Evolutionary conservation across 352 stramenopile species (phyloP), one percentile per base, ranked within the genome.

Genomic region (Phytopythium kandeliae): DNA sequence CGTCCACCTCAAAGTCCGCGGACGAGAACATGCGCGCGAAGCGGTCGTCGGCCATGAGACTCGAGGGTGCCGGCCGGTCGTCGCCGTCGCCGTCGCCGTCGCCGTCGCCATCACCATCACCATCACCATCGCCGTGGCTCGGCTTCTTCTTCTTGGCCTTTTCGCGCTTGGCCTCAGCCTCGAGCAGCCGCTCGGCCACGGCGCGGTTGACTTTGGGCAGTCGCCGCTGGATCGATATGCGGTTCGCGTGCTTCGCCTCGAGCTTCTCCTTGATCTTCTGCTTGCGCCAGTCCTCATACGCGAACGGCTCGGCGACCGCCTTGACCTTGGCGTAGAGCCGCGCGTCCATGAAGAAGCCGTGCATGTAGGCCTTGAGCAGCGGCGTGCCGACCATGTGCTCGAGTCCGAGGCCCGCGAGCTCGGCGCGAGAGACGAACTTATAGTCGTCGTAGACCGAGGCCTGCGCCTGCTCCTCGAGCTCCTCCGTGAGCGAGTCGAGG

Each of bases 271-370:
- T 92, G 28, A 99, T 74, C 68, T 98, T 96, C 47, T 98, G 91
- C 66, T 98, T 98, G 25, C 92, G 81, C 64, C 95, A 99, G 56
- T 98, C 86, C 63, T 99, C 95, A 69, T 99, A 99, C 52, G 97
- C 96, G 53, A 98, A 98, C 45, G 97, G 97, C 62, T 98, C 96
- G 12, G 94, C 89, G 37, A 99, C 96, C 36, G 94, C 89, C 62
- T 96, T 89, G 28, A 99, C 87, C 67, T 97, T 97, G 57, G 95
- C 92, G 74, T 99, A 98, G 34, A 99, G 71, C 22, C 95, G 90
- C 28, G 94, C 96, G 64, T 99, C 96, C 77, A 99, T 99, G 71
- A 99, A 99, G 77, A 98, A 99, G 43, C 97, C 97, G 76, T 99
- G 97, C 97, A 99, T 99, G 79, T 99, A 99, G 11, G 95, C 96